Conservation (phyloP, 164 flowering plant genomes). For the Liquidambar formosana region DNA sequence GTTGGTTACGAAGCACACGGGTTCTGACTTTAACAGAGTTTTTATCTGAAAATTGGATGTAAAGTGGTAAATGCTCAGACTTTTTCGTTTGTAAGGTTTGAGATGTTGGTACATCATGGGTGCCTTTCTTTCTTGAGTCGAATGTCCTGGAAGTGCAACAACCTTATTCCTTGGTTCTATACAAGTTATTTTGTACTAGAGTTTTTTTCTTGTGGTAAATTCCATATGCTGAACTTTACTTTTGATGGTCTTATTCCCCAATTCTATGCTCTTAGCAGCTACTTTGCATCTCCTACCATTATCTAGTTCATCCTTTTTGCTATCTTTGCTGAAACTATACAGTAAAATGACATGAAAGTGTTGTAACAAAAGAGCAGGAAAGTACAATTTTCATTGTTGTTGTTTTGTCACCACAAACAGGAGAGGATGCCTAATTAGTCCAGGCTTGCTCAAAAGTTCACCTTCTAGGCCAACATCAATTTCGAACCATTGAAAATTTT, state of each 20-base stretch:
- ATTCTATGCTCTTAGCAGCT: background rate
- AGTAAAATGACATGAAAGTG: too few species aligned
- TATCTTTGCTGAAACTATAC: too few species aligned
- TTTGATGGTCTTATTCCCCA: background rate
- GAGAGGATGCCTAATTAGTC: too few species aligned
- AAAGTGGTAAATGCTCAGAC: constrained; percentile 16
- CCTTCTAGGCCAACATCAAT: too few species aligned
- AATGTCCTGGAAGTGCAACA: background rate
- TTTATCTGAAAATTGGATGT: constrained; percentile 14
- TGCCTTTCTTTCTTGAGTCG: background rate
- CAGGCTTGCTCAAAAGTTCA: too few species aligned
- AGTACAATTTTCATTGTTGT: too few species aligned
- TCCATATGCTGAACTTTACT: background rate
- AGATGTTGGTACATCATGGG: background rate
- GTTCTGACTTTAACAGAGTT: background rate
- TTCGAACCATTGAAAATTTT: too few species aligned
- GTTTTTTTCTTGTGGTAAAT: background rate
- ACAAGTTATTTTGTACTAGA: background rate
- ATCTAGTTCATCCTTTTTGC: too few species aligned
- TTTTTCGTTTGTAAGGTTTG: constrained; percentile 5
- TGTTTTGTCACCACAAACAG: too few species aligned
- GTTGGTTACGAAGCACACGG: background rate
- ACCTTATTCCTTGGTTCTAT: background rate
- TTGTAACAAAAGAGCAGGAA: too few species aligned
- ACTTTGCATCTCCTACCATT: too few species aligned